Evolutionary conservation across 441 rosid genomes (phyloP).

Genomic region (Pelargonium citronellum): DNA sequence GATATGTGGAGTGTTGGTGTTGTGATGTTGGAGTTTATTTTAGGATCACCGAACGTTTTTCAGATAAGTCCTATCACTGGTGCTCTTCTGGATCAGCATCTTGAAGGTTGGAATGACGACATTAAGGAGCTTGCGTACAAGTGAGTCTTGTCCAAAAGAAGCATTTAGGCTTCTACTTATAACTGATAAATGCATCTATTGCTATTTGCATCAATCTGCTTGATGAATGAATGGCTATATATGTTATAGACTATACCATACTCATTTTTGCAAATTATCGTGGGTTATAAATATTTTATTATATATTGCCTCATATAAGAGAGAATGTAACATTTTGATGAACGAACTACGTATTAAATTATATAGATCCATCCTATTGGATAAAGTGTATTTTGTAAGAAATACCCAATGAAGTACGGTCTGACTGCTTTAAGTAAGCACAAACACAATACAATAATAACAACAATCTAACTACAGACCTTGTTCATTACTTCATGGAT

Average conservation of each 20-base stretch:
- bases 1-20: slow-evolving; percentile 99
- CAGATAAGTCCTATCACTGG: slow-evolving; percentile 65
- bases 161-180: slow-evolving; percentile 14
- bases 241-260: not conserved
- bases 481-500: too few relatives aligned
- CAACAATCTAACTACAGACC: too few relatives aligned
- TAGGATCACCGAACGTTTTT: slow-evolving; percentile 90
- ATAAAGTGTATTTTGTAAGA: too few relatives aligned
- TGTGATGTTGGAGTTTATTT: slow-evolving; percentile 80
- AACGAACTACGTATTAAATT: not conserved
- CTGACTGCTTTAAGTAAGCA: too few relatives aligned
- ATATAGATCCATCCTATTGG: not conserved
- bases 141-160: slow-evolving; percentile 39
- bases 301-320: not conserved
- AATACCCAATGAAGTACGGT: too few relatives aligned
- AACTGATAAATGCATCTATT: slow-evolving; percentile 8
- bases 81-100: slow-evolving; percentile 74
- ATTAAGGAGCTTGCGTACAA: slow-evolving; percentile 88
- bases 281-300: not conserved
- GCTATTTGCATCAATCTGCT: slow-evolving; percentile 1
- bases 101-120: slow-evolving; percentile 81
- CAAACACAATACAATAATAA: too few relatives aligned
- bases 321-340: not conserved
- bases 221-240: not conserved
- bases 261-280: too few relatives aligned